phyloP scores from a whole-genome alignment of 306 rosid species.

The Quercus parvula region DNA sequence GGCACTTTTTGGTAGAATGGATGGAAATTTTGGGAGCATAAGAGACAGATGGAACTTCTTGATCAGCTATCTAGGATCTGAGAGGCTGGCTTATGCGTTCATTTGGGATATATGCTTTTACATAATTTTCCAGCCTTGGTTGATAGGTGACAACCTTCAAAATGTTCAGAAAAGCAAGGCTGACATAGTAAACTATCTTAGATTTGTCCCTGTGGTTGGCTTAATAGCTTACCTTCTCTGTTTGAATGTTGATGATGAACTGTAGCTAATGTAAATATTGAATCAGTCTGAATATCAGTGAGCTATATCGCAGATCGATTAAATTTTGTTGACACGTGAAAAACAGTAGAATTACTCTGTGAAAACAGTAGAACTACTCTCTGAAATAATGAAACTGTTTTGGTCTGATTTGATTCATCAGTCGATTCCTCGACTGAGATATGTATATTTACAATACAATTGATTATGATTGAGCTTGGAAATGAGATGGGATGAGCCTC shows the following conservation, averaged over 20 bases:
- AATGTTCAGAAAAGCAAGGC: conserved; percentile 57
- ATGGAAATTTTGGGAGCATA: conserved; percentile 61
- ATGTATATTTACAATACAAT: neutral
- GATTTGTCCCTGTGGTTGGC: conserved; percentile 78
- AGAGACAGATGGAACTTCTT: conserved; percentile 73
- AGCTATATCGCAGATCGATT: neutral
- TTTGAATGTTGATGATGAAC: conserved; percentile 51
- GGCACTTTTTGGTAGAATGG: conserved; percentile 67
- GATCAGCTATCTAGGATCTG: conserved; percentile 69
- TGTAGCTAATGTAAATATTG: neutral
- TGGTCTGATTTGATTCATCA: neutral
- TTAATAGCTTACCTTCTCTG: conserved; percentile 66
- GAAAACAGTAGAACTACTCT: neutral
- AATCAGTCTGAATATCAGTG: neutral
- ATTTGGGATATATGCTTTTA: conserved; percentile 90
- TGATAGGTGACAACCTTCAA: conserved; percentile 77
- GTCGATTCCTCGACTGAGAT: neutral
- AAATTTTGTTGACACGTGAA: neutral
- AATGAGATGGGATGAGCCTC: no score
- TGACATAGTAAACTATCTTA: conserved; percentile 51
- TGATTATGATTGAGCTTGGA: no score
- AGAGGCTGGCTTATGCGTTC: conserved; percentile 89
- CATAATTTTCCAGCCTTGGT: conserved; percentile 84
- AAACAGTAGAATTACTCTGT: neutral
- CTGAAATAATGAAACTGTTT: neutral